These are phyloP conservation scores for Paecilomyces dactylethromorphus DNA, from an alignment of 2,329 filamentous ascomycete genomes.

Conservation along the genomic window DNA sequence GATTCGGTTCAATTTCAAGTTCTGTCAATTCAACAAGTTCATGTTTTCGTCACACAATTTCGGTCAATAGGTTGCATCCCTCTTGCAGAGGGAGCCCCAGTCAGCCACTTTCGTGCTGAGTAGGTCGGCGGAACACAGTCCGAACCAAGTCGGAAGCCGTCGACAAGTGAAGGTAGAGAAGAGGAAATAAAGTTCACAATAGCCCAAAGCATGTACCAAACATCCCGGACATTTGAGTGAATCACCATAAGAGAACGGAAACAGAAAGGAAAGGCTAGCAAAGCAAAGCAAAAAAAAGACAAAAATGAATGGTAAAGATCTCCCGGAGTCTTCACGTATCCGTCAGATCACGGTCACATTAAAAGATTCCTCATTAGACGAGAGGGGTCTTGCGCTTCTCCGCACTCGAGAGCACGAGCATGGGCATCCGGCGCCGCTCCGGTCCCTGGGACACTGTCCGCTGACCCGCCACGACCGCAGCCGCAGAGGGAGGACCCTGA, in stretches of 20 bases:
- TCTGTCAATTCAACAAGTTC: background rate
- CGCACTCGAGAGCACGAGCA: conserved; percentile 78
- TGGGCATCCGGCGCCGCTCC: conserved; percentile 71
- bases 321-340: background rate
- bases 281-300: conserved; percentile 9
- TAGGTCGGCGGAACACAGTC: background rate
- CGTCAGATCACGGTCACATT: background rate
- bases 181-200: conserved; percentile 14
- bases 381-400: conserved; percentile 80
- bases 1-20: background rate
- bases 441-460: conserved; percentile 49
- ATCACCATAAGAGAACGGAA: conserved; percentile 22
- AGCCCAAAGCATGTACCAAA: conserved; percentile 12
- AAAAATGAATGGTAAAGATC: conserved; percentile 4
- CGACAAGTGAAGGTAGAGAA: conserved; percentile 2
- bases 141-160: background rate
- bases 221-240: conserved; percentile 21
- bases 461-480: conserved; percentile 43
- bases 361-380: conserved; percentile 39
- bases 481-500: conserved; percentile 28
- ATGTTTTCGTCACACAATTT: conserved; percentile 1
- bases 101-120: background rate
- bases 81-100: background rate
- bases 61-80: background rate
- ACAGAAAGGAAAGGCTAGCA: background rate